Percentiles rank a stretch among this genome's conserved stretches.
phyloP scores from a whole-genome alignment of 202 grass and related monocot genomes.

The Panicum virgatum region DNA sequence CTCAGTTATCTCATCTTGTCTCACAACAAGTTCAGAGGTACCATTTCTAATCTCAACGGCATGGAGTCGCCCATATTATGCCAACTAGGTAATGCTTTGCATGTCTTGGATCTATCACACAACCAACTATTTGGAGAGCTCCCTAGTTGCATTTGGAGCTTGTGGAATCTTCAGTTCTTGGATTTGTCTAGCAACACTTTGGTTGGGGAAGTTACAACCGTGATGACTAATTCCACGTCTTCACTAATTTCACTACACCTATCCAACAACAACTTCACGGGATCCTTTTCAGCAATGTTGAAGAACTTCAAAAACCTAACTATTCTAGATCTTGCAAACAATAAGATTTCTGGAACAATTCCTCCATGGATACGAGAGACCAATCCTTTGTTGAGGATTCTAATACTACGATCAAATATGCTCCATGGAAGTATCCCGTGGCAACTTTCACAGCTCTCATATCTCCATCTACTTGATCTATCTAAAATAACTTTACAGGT shows the following conservation, averaged over 20 bases:
- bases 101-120: conserved; percentile 28
- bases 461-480: conserved; percentile 51
- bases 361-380: conserved; percentile 52
- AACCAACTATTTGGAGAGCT: conserved; percentile 39
- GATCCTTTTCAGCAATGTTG: conserved; percentile 16
- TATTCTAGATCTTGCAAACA: conserved; percentile 42
- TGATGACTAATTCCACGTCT: neutral
- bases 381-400: conserved; percentile 21
- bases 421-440: conserved; percentile 42
- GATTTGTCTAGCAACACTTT: conserved; percentile 32
- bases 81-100: neutral
- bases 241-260: conserved; percentile 28
- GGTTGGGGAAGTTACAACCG: conserved; percentile 20
- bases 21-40: conserved; percentile 44
- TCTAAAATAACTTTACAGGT: conserved; percentile 44
- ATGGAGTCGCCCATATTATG: conserved; percentile 1
- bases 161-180: neutral
- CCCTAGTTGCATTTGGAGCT: conserved; percentile 21
- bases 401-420: conserved; percentile 45
- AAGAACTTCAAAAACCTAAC: conserved; percentile 25
- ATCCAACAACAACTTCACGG: conserved; percentile 31
- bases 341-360: conserved; percentile 37
- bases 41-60: neutral
- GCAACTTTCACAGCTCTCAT: conserved; percentile 5
- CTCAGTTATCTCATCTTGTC: conserved; percentile 9